Conservation (phyloP, 2,329 filamentous ascomycete genomes). For the Fusarium robinianum region DNA sequence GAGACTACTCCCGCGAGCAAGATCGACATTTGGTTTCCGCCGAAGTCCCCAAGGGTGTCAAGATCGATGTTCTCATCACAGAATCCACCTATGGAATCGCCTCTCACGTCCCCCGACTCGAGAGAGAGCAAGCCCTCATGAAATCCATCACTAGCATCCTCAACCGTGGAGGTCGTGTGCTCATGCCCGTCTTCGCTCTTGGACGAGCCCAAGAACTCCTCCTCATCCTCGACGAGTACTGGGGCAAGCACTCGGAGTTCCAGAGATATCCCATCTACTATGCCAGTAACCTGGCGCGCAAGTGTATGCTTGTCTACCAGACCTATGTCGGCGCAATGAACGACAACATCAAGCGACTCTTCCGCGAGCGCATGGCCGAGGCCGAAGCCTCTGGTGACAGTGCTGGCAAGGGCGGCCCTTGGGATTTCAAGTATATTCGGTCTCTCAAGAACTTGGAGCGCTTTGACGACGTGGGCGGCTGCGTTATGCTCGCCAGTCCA, state of each 20-base stretch:
- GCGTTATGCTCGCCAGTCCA: constrained; percentile 95
- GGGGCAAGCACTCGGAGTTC: constrained; percentile 84
- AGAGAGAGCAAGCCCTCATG: constrained; percentile 92
- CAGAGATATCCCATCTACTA: constrained; percentile 97
- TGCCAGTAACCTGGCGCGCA: constrained; percentile 89
- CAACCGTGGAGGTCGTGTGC: constrained; percentile 86
- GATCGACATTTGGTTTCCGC: constrained; percentile 95
- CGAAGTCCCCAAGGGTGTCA: constrained; percentile 83
- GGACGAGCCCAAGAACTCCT: constrained; percentile 92
- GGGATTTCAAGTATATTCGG: constrained; percentile 95
- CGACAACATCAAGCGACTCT: constrained; percentile 97
- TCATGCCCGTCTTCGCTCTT: constrained; percentile 95
- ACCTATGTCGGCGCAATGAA: constrained; percentile 99
- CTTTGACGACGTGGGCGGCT: constrained; percentile 93
- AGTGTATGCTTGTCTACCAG: constrained; percentile 99
- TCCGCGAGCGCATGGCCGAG: constrained; percentile 88
- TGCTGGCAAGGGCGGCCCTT: constrained; percentile 79
- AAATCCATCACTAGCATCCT: constrained; percentile 91
- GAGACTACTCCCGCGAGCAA: constrained; percentile 94
- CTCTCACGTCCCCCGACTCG: constrained; percentile 85
- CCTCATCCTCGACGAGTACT: constrained; percentile 95
- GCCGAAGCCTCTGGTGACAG: constrained; percentile 79
- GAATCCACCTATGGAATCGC: constrained; percentile 98
- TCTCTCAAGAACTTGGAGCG: constrained; percentile 90
- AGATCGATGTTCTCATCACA: constrained; percentile 94